phyloP scores from a whole-genome alignment of 805 yeast genomes.

The Suhomyces xylopsoci region DNA sequence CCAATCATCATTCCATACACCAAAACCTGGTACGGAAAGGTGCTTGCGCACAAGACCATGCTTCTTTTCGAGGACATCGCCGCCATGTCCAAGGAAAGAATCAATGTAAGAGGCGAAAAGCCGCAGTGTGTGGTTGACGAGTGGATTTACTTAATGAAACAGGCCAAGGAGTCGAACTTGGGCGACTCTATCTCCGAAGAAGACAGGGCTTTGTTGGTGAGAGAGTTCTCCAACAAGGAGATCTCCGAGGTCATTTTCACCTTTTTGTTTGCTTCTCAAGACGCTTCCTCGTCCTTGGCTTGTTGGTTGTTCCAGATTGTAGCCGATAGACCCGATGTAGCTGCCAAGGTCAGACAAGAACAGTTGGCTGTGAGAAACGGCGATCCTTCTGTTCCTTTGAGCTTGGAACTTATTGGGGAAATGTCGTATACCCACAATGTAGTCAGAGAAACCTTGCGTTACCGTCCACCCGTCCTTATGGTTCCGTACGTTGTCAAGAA shows the following conservation, averaged over 20 bases:
- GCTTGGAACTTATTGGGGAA: conserved; percentile 71
- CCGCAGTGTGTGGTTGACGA: conserved; percentile 93
- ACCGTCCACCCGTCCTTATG: conserved; percentile 97
- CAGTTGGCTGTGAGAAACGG: conserved; percentile 79
- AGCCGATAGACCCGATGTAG: conserved; percentile 93
- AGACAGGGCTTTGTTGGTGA: conserved; percentile 58
- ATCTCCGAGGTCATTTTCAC: conserved; percentile 96
- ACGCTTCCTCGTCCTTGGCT: conserved; percentile 94
- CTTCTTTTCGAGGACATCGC: conserved; percentile 87
- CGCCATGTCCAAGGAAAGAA: conserved; percentile 75
- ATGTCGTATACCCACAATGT: conserved; percentile 90
- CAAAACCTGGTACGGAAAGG: conserved; percentile 96
- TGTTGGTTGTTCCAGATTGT: conserved; percentile 98
- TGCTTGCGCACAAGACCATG: conserved; percentile 92
- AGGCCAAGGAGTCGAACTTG: conserved; percentile 54
- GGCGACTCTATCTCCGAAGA: conserved; percentile 48
- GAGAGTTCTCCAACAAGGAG: conserved; percentile 86
- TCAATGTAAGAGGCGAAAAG: conserved; percentile 65
- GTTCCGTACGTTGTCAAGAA: conserved; percentile 94
- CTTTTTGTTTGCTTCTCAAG: conserved; percentile 95
- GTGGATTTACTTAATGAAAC: conserved; percentile 85
- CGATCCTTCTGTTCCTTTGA: conserved; percentile 61
- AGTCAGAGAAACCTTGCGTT: conserved; percentile 87
- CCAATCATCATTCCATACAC: conserved; percentile 95
- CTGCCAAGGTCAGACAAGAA: conserved; percentile 83